These are phyloP conservation scores for Plenodomus lindquistii DNA, from an alignment of 2,329 filamentous ascomycete genomes.

Conservation along the genomic window DNA sequence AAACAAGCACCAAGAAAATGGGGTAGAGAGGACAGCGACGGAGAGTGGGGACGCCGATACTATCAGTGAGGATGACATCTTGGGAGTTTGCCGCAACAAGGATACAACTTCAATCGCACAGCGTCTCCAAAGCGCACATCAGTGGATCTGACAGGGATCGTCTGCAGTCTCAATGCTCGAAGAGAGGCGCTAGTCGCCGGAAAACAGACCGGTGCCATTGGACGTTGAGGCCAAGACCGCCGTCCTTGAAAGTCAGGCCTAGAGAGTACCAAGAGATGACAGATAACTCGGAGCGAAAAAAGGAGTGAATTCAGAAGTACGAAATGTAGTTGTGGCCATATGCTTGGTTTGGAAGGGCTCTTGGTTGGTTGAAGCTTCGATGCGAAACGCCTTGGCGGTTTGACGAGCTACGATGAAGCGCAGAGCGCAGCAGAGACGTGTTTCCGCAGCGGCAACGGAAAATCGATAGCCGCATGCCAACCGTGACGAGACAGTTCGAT, in stretches of 20 bases:
- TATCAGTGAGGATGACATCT: constrained; percentile 32
- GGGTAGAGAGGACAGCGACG: constrained; percentile 18
- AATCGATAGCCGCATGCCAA: constrained; percentile 6
- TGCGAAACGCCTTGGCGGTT: constrained; percentile 35
- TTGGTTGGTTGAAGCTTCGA: constrained; percentile 20
- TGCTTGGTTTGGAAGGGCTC: constrained; percentile 5
- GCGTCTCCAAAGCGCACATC: constrained; percentile 27
- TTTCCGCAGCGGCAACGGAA: constrained; percentile 1
- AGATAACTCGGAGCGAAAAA: constrained; percentile 11
- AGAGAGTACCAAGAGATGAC: constrained; percentile 13
- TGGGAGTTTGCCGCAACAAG: constrained; percentile 18
- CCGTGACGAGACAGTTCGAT: background rate
- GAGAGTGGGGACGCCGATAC: constrained; percentile 33
- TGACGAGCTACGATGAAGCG: constrained; percentile 26
- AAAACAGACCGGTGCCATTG: constrained; percentile 20
- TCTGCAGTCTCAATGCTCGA: constrained; percentile 7
- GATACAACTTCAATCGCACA: constrained; percentile 23
- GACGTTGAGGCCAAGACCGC: constrained; percentile 14
- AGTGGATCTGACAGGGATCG: constrained; percentile 17
- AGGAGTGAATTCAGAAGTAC: constrained; percentile 1
- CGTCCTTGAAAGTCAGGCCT: constrained; percentile 29
- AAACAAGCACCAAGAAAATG: constrained; percentile 21
- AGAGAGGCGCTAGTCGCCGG: constrained; percentile 6
- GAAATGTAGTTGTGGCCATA: constrained; percentile 2
- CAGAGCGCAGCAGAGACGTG: constrained; percentile 24